Percentiles rank a stretch among this genome's conserved stretches.
Conservation (phyloP, 768 basidiomycete species). For the Brasilioporus rufonigricans region DNA sequence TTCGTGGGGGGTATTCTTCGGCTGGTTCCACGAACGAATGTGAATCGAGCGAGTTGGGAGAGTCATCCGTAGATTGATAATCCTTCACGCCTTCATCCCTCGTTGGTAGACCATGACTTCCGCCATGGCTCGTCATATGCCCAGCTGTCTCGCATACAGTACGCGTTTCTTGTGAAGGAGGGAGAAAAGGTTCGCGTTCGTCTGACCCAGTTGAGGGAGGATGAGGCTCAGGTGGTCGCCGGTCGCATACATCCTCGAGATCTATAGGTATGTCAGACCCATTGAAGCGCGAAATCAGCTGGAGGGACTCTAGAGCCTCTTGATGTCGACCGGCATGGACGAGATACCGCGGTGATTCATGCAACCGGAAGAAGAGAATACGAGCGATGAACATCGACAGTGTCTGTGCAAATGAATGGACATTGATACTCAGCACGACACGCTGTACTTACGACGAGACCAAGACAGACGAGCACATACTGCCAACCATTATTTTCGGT, state of each 20-base stretch:
- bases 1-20: slow-evolving; percentile 27
- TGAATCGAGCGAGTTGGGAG: slow-evolving; percentile 29
- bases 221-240: slow-evolving; percentile 23
- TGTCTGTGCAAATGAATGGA: slow-evolving; percentile 51
- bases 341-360: slow-evolving; percentile 93
- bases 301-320: slow-evolving; percentile 81
- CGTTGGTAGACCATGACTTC: slow-evolving; percentile 2
- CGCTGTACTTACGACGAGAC: slow-evolving; percentile 71
- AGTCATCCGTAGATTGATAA: slow-evolving; percentile 30
- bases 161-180: slow-evolving; percentile 14
- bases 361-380: slow-evolving; percentile 85
- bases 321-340: slow-evolving; percentile 82
- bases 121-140: background rate
- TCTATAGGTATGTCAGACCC: slow-evolving; percentile 67
- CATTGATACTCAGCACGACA: background rate
- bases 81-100: slow-evolving; percentile 23
- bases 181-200: slow-evolving; percentile 31
- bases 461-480: slow-evolving; percentile 73
- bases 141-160: slow-evolving; percentile 16
- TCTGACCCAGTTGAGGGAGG: slow-evolving; percentile 17
- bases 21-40: slow-evolving; percentile 23
- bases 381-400: slow-evolving; percentile 83
- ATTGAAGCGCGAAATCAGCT: slow-evolving; percentile 85
- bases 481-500: slow-evolving; percentile 86
- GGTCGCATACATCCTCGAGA: slow-evolving; percentile 66